phyloP scores from a whole-genome alignment of 164 flowering plant species.

The Cinnamomum micranthum region DNA sequence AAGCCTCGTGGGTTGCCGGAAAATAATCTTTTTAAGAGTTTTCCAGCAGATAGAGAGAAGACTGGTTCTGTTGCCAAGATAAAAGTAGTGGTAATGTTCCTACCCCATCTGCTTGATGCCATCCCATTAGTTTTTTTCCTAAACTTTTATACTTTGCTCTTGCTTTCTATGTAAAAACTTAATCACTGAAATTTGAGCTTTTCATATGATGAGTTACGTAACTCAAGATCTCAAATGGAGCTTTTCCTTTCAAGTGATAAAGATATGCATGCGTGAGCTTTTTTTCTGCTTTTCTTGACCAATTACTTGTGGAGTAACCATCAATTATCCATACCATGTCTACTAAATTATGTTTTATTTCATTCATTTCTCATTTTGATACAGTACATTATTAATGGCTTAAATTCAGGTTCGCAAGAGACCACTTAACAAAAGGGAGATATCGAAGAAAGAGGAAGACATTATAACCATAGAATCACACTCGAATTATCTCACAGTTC shows the following conservation, averaged over 20 bases:
- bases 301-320: neutral
- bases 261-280: too few species aligned
- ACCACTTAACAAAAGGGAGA: conserved; percentile 75
- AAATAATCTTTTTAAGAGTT: conserved; percentile 46
- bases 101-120: neutral
- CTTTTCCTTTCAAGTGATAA: too few species aligned
- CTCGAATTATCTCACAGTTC: conserved; percentile 68
- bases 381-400: neutral
- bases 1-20: conserved; percentile 51
- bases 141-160: neutral
- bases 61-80: conserved; percentile 73
- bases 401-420: conserved; percentile 80
- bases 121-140: neutral
- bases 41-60: conserved; percentile 58
- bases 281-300: too few species aligned
- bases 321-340: neutral
- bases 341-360: neutral
- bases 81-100: conserved; percentile 75
- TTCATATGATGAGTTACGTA: neutral
- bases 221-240: neutral
- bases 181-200: neutral
- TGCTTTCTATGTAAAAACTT: neutral
- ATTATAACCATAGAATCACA: conserved; percentile 53
- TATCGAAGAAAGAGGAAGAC: conserved; percentile 80
- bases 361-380: neutral